Base-by-base conservation (phyloP, 2,329 filamentous ascomycete species). In the Cercospora sp. region DNA sequence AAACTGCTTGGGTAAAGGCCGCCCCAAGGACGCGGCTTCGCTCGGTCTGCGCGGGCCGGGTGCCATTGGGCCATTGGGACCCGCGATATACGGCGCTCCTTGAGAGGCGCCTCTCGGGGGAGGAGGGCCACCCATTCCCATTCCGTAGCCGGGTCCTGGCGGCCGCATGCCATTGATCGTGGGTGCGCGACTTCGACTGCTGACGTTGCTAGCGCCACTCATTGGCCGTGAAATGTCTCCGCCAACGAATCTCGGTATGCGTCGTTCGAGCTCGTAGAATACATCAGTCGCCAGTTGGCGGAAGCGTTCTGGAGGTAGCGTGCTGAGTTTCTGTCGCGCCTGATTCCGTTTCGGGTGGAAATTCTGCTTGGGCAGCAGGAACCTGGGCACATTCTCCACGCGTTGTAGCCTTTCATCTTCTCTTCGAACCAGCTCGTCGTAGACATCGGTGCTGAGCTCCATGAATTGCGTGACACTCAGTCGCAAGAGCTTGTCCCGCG, bases 301-400 rank as follows among this genome's bases (percentile, higher is more conserved):
- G 77, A 99, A 99, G 67, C 94, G 87, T 28, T 92, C 90, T 24
- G 91, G 89, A 3, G 93, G 93, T 13, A 99, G 87, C 0, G 94
- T 97, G 0, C 93, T 94, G 21, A 99, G 87, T 79, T 97, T 96
- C 80, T 97, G 93, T 49, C 95, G 88, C n/a, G 95, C 95, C 79
- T 98, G 94, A 78, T 99, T 99, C 71, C 95, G 90, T 81, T 98
- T 99, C 2, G 94, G 93, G 80, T 99, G 95, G 81, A 98, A 98
- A 71, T 89, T 90, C 72, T 90, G 87, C 79, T 94, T 93, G n/a
- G 95, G 92, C 26, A 92, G 83, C 5, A 99, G 86, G 77, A 89
- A 96, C 12, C 88, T 82, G 1, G 93, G 92, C n/a, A 72, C 85
- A 76, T 79, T 86, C 67, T 80, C 79, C n/a, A 82, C 81, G 32